Evolutionary conservation across 2,329 filamentous ascomycete species (phyloP), one percentile per base, ranked within the genome.

Genomic region (Rhinocladiella mackenziei): DNA sequence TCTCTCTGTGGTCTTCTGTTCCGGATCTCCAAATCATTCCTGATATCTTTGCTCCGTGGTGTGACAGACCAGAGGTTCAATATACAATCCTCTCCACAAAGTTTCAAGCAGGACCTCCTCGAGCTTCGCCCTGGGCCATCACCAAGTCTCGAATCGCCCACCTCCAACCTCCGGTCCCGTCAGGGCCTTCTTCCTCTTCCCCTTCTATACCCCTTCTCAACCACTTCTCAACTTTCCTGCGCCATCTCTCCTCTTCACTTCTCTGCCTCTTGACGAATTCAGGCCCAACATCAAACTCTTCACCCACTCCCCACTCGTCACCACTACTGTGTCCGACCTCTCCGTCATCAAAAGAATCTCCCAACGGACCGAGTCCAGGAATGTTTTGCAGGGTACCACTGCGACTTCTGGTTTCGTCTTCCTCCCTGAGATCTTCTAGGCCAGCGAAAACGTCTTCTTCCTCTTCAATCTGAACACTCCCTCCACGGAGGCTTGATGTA

Each of bases 201-300:
- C 29, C 44, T 19, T 57, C 55, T 3, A 32, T 35, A 2, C 44
- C 53, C 29, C 39, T 39, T 43, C 76, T 76, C 53, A 91, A 78
- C 92, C 92, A 98, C 59, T 79, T 82, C 62, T 86, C 83, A 56
- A 91, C 91, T 68, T 89, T 91, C 63, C 83, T 82, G 56, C 84
- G 77, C 92, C 92, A 98, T 50, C 86, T 77, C 35, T 87, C 83
- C 68, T 98, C 92, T 67, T 98, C 92, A 59, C 91, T 88, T 48
- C 86, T 78, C 62, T 97, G 91, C 52, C 89, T 76, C 57, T 83
- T 77, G 52, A 97, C 83, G 61, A 97, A 98, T 64, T 94, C 88
- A 2, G 91, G 92, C 0, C 92, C 92, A 43, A 98, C 88, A 62
- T 98, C 92, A 59, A 98, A 98, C 63, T 98, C 92, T 66, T 98